Percentiles rank a stretch among this genome's conserved stretches.
Evolutionary conservation across 306 rosid genomes (phyloP).

Genomic region (Inga oerstediana): DNA sequence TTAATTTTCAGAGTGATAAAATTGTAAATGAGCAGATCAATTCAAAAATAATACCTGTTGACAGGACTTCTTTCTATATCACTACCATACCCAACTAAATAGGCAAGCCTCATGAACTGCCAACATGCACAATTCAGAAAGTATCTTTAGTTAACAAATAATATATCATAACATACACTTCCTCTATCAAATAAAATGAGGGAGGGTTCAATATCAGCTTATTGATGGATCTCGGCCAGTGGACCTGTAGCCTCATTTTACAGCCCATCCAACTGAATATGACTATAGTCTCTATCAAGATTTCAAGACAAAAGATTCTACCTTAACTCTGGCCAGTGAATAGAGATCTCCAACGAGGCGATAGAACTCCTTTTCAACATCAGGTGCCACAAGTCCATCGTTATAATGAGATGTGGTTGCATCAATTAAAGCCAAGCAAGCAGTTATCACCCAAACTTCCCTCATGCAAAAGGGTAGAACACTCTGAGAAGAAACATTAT

Average conservation of each 20-base stretch:
- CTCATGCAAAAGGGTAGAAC: constrained; percentile 92
- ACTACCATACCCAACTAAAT: constrained; percentile 86
- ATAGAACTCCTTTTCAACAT: constrained; percentile 85
- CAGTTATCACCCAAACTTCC: constrained; percentile 93
- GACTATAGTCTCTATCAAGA: constrained; percentile 25
- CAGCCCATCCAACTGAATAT: constrained; percentile 25
- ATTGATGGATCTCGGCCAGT: constrained; percentile 20
- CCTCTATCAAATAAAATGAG: constrained; percentile 17
- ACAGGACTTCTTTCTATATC: constrained; percentile 95
- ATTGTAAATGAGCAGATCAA: constrained; percentile 27
- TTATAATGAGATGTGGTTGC: constrained; percentile 73
- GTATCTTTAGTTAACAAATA: constrained; percentile 26
- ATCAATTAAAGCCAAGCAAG: constrained; percentile 77
- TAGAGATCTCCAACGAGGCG: constrained; percentile 91
- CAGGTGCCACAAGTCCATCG: constrained; percentile 69
- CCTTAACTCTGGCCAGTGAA: constrained; percentile 94
- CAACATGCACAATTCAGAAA: constrained; percentile 46
- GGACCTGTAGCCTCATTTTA: constrained; percentile 33
- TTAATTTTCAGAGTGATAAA: constrained; percentile 17
- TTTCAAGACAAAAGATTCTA: constrained; percentile 38
- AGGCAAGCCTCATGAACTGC: constrained; percentile 99
- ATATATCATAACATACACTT: constrained; percentile 13
- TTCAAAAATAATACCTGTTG: constrained; percentile 68
- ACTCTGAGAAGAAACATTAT: constrained; percentile 63
- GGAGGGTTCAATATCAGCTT: constrained; percentile 27